A percentile compares a stretch with the other conserved stretches of the same genome.
phyloP scores from a whole-genome alignment of 2,329 filamentous ascomycete genomes.

The Cladosporium sp. region DNA sequence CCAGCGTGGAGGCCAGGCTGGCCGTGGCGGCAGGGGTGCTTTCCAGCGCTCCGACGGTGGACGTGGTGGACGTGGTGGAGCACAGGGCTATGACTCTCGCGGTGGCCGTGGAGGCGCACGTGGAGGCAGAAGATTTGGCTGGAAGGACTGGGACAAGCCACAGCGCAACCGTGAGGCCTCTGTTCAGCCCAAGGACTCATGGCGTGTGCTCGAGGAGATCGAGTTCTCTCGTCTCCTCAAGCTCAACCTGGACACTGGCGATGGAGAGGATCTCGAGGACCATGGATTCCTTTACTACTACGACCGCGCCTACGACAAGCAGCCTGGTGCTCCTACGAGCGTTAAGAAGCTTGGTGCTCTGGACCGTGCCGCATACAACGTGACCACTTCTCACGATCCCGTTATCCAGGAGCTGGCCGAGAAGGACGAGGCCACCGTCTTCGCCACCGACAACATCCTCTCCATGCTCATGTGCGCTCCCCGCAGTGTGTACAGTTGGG shows the following conservation, averaged over 20 bases:
- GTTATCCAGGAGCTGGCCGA: conserved; percentile 96
- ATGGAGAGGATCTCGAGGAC: conserved; percentile 90
- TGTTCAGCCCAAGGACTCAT: conserved; percentile 93
- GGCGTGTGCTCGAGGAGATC: conserved; percentile 95
- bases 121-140: conserved; percentile 86
- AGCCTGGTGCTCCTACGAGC: conserved; percentile 76
- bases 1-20: conserved; percentile 72
- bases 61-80: conserved; percentile 63
- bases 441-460: conserved; percentile 93
- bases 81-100: conserved; percentile 71
- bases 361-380: conserved; percentile 96
- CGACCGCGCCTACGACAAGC: conserved; percentile 92
- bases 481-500: conserved; percentile 96
- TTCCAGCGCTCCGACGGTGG: conserved; percentile 72
- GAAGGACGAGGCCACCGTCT: conserved; percentile 93
- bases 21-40: conserved; percentile 67
- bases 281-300: conserved; percentile 99
- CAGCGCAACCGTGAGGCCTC: conserved; percentile 93
- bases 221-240: conserved; percentile 95
- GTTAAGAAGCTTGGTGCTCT: conserved; percentile 86
- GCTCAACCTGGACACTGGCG: conserved; percentile 91
- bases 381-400: conserved; percentile 93
- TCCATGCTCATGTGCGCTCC: conserved; percentile 99
- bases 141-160: conserved; percentile 99
- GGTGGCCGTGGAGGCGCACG: conserved; percentile 67